These are phyloP conservation scores for Fusarium transvaalense DNA, from an alignment of 2,329 filamentous ascomycete genomes.

Conservation along the genomic window DNA sequence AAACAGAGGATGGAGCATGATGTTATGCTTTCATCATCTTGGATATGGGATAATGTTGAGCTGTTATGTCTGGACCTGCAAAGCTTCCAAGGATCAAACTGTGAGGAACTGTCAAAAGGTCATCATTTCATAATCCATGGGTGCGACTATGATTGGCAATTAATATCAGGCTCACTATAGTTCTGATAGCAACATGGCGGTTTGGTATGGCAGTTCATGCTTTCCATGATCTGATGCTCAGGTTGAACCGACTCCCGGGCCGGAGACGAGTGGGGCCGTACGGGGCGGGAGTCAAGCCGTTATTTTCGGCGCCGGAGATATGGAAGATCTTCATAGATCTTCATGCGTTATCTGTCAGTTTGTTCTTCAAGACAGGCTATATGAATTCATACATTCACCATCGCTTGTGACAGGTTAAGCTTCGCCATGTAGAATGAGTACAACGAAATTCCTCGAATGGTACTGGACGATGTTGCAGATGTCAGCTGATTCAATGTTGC, in stretches of 20 bases:
- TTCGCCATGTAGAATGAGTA: too few relatives aligned
- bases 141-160: background rate
- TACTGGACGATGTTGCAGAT: too few relatives aligned
- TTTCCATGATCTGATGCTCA: background rate
- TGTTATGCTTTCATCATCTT: conserved; percentile 6
- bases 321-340: background rate
- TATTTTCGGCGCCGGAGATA: background rate
- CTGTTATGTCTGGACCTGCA: background rate
- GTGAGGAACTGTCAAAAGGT: background rate
- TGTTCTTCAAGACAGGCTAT: too few relatives aligned
- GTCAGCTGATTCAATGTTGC: too few relatives aligned
- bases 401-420: too few relatives aligned
- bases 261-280: background rate
- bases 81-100: background rate
- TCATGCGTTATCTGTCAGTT: background rate
- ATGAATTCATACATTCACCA: too few relatives aligned
- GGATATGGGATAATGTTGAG: background rate
- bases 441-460: too few relatives aligned
- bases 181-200: too few relatives aligned
- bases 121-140: background rate
- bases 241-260: background rate
- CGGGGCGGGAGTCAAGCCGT: background rate
- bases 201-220: background rate
- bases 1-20: background rate
- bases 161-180: too few relatives aligned